Conservation (phyloP, 179 eudicot genomes). For the Heliamphora pulchella region DNA sequence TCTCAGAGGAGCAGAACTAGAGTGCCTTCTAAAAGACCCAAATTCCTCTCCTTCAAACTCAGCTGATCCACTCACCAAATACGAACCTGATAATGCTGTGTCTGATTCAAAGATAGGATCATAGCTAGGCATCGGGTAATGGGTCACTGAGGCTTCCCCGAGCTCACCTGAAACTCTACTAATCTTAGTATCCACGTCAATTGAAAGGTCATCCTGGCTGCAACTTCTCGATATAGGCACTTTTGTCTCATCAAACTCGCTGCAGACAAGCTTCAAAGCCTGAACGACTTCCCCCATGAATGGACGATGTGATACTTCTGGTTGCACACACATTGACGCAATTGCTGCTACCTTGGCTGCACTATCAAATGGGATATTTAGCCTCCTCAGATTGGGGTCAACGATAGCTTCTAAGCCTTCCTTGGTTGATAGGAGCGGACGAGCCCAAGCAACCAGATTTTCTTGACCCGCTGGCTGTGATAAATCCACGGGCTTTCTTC, state of each 20-base stretch:
- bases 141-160: constrained; percentile 28
- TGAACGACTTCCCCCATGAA: constrained; percentile 99
- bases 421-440: constrained; percentile 64
- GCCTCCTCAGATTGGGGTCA: constrained; percentile 46
- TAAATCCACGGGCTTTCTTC: constrained; percentile 88
- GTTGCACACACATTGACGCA: constrained; percentile 97
- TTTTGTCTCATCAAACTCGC: constrained; percentile 58
- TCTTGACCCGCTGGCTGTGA: constrained; percentile 93
- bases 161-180: constrained; percentile 32
- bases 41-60: constrained; percentile 34
- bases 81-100: constrained; percentile 40
- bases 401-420: constrained; percentile 58
- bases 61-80: constrained; percentile 39
- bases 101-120: constrained; percentile 35
- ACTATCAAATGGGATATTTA: constrained; percentile 40
- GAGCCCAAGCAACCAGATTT: constrained; percentile 90
- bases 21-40: constrained; percentile 43
- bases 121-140: constrained; percentile 26
- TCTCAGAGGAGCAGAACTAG: constrained; percentile 65
- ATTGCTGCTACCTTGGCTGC: constrained; percentile 78
- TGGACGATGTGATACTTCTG: constrained; percentile 92
- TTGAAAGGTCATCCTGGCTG: constrained; percentile 31
- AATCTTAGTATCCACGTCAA: constrained; percentile 23
- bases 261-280: constrained; percentile 81
- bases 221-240: constrained; percentile 35